phyloP scores from a whole-genome alignment of 139 green algal species.

The Picochlorum sp. region DNA sequence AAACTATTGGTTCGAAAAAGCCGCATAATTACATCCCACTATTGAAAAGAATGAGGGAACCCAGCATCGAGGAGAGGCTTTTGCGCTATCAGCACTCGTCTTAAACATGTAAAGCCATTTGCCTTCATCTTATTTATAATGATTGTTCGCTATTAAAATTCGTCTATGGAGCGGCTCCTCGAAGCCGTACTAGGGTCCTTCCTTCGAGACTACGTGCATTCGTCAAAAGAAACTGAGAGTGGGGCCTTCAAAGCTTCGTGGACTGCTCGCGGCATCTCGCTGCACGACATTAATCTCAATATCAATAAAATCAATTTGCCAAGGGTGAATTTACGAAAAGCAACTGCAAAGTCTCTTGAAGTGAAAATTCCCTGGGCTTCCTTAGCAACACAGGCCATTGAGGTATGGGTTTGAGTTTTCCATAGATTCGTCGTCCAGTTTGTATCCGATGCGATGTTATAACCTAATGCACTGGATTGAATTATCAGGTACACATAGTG shows the following conservation, averaged over 20 bases:
- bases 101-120: too few species aligned
- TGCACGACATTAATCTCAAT: conserved; percentile 4
- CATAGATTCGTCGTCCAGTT: too few species aligned
- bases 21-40: neutral
- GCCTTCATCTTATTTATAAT: too few species aligned
- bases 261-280: neutral
- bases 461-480: too few species aligned
- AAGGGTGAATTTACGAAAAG: neutral
- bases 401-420: too few species aligned
- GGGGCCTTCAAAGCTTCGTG: conserved; percentile 4
- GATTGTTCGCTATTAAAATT: too few species aligned
- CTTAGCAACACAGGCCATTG: neutral
- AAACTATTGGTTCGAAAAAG: neutral
- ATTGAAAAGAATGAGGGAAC: neutral
- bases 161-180: neutral
- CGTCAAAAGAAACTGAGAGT: neutral
- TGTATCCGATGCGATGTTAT: too few species aligned
- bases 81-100: neutral
- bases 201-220: neutral
- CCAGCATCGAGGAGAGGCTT: neutral
- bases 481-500: too few species aligned
- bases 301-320: neutral
- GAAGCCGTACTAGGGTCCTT: neutral
- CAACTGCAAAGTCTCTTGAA: neutral
- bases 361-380: conserved; percentile 1